Percentiles rank a stretch among this genome's conserved stretches.
phyloP scores from a whole-genome alignment of 148 eudicot species.

The Talinum fruticosum region DNA sequence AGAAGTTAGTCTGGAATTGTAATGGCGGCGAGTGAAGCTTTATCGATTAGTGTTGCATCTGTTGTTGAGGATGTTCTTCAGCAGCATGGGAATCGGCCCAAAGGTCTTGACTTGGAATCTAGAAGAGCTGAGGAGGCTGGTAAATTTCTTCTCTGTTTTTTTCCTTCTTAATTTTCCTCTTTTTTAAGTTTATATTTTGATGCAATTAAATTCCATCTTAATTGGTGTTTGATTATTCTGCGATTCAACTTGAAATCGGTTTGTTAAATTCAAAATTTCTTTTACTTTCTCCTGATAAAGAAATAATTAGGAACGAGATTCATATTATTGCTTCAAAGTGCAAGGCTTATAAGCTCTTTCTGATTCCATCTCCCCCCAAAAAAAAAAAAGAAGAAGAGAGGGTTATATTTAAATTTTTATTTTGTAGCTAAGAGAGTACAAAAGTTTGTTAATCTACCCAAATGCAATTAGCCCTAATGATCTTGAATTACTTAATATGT shows the following conservation, averaged over 20 bases:
- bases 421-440: not conserved
- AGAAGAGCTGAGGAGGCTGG: conserved; percentile 70
- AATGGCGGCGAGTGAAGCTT: conserved; percentile 52
- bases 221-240: not conserved
- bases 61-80: conserved; percentile 88
- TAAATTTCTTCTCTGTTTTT: conserved; percentile 20
- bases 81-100: conserved; percentile 58
- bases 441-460: not conserved
- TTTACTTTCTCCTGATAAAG: not conserved
- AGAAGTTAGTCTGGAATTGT: conserved; percentile 13
- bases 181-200: not conserved
- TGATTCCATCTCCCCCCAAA: no score
- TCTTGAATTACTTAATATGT: not conserved
- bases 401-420: not conserved
- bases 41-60: conserved; percentile 62
- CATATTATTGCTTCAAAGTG: not conserved
- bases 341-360: not conserved
- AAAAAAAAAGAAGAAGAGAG: no score
- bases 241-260: not conserved
- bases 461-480: not conserved
- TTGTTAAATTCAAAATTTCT: not conserved
- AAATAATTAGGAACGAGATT: not conserved
- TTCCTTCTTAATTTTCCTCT: not conserved
- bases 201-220: not conserved
- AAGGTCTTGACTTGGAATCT: conserved; percentile 57